Evolutionary conservation across 768 basidiomycete genomes (phyloP), one percentile per base, ranked within the genome.

Genomic region (Tricholoma flavovirens): DNA sequence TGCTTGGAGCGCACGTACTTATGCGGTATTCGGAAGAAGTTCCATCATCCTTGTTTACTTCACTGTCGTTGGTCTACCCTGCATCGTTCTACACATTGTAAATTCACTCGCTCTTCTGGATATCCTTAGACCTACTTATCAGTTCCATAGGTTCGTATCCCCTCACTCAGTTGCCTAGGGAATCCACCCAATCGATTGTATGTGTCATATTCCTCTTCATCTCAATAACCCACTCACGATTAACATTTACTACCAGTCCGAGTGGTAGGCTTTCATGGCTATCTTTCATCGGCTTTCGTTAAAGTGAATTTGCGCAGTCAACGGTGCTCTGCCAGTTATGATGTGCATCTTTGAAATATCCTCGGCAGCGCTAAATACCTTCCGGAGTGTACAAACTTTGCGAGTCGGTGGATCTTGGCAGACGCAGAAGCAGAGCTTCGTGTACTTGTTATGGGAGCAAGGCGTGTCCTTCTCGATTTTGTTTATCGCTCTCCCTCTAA

Each of bases 401-500:
- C 55, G 55, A 38, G 56, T 62, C 1, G 59, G 61, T 15, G 64
- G 64, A 9, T 49, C 56, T 1, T 55, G 62, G 61, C 1, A 32
- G 2, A 32, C 30, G 30, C 30, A 32, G 30, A 32, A 32, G 30
- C 6, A 32, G 10, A 11, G 30, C 30, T 32, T 32, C 14, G 50
- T 66, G 43, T 64, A 62, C 40, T 42, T 70, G 10, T 35, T 69
- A 8, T 63, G 69, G 9, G 65, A 71, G 29, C 68, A 71, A 62
- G 68, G 68, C 67, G n/a, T 14, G 48, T 21, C 9, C 19, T 32
- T 15, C 14, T 22, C 10, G 10, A 11, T 2, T 22, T 35, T 14
- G 12, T 12, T 38, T 32, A 21, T 11, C 21, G 5, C 15, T 21
- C 14, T 8, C n/a, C 26, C 7, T 4, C 22, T 46, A 7, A 46